These are phyloP conservation scores for Colletotrichum neosansevieriae DNA, from an alignment of 2,329 filamentous ascomycete genomes.

Conservation along the genomic window DNA sequence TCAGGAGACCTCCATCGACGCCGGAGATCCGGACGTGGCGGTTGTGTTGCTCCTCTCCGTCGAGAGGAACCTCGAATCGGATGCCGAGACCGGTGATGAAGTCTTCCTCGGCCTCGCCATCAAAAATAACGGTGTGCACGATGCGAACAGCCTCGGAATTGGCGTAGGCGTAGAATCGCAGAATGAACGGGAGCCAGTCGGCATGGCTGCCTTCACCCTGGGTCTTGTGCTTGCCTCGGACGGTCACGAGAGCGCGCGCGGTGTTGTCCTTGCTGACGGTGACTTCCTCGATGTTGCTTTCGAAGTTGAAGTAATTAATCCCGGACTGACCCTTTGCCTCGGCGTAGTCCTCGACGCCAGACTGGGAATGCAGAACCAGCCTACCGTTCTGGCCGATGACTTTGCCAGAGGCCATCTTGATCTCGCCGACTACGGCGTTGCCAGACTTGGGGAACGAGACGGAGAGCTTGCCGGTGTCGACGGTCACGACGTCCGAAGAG, in stretches of 20 bases:
- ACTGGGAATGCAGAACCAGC: conserved; percentile 66
- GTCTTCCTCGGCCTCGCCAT: conserved; percentile 60
- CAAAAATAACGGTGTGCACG: conserved; percentile 68
- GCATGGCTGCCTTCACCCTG: conserved; percentile 50
- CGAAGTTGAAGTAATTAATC: conserved; percentile 59
- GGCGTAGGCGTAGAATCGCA: conserved; percentile 71
- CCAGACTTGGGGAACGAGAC: conserved; percentile 58
- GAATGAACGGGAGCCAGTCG: conserved; percentile 65
- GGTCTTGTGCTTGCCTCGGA: conserved; percentile 53
- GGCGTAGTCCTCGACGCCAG: conserved; percentile 56
- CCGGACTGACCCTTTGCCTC: conserved; percentile 50
- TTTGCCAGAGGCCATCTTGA: conserved; percentile 56
- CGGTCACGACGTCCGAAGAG: conserved; percentile 47
- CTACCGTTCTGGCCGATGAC: conserved; percentile 60
- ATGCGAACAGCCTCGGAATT: conserved; percentile 66
- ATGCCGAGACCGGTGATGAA: conserved; percentile 68
- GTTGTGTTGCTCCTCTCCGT: conserved; percentile 65
- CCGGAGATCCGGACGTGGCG: conserved; percentile 70
- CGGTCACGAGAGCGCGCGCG: conserved; percentile 61
- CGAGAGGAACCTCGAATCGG: conserved; percentile 66
- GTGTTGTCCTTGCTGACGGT: conserved; percentile 58
- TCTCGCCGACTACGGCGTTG: conserved; percentile 52
- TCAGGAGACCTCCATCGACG: conserved; percentile 65
- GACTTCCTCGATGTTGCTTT: conserved; percentile 63
- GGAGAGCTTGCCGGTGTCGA: conserved; percentile 59